Percentiles rank a stretch among this genome's conserved stretches.
Evolutionary conservation across 139 green algal genomes (phyloP).

Genomic region (Limnomonas spitsbergensis): DNA sequence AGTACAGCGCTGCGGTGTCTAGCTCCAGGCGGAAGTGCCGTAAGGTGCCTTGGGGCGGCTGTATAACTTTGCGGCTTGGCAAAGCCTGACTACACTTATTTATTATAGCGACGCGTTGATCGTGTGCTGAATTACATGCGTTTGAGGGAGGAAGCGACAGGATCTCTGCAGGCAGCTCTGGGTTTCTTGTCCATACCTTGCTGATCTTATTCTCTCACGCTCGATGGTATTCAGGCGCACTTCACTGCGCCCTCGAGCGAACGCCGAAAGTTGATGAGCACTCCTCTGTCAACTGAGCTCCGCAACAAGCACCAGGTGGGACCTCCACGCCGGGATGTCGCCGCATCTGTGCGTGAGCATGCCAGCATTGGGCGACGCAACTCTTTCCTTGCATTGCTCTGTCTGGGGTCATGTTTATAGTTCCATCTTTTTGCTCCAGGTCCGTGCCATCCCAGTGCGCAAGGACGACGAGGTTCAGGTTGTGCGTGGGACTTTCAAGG

Average conservation of each 20-base stretch:
- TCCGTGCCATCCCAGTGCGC: conserved; percentile 88
- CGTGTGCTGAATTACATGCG: too few species aligned
- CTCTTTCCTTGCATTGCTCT: too few species aligned
- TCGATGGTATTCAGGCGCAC: conserved; percentile 74
- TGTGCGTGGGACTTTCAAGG: conserved; percentile 94
- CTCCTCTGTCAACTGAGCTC: conserved; percentile 87
- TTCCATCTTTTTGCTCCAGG: too few species aligned
- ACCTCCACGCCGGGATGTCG: not conserved
- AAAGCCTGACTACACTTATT: not conserved
- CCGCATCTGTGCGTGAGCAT: too few species aligned
- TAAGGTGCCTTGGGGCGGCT: conserved; percentile 70
- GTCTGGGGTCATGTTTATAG: too few species aligned
- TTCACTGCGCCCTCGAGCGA: conserved; percentile 90
- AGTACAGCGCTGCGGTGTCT: conserved; percentile 74
- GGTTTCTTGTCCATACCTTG: too few species aligned
- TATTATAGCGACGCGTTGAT: too few species aligned
- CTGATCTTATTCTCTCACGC: too few species aligned
- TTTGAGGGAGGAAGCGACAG: too few species aligned
- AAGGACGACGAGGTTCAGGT: conserved; percentile 99
- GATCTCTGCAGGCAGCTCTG: too few species aligned
- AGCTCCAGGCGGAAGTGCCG: conserved; percentile 89
- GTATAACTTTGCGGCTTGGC: not conserved
- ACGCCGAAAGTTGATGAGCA: conserved; percentile 93
- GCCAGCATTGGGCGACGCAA: too few species aligned
- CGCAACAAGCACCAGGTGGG: conserved; percentile 84